Evolutionary conservation across 1,139 yeast genomes (phyloP).

Genomic region (Pichia sp.): DNA sequence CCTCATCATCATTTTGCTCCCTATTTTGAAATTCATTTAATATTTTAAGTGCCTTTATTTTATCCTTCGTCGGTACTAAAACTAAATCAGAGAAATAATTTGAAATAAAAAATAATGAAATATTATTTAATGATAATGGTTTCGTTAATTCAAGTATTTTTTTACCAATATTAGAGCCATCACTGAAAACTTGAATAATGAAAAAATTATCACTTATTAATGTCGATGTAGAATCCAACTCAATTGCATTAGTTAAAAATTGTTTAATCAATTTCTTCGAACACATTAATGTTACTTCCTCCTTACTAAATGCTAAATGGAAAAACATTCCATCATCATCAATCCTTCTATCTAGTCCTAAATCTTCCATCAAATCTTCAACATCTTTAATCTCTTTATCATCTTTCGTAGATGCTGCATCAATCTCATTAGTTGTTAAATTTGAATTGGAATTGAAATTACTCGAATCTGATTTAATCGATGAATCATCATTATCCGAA

Average conservation of each 20-base stretch:
- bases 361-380: conserved; percentile 2
- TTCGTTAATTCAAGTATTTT: conserved; percentile 52
- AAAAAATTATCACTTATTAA: conserved; percentile 43
- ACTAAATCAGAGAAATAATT: conserved; percentile 64
- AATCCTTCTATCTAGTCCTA: neutral
- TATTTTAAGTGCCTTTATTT: conserved; percentile 39
- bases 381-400: conserved; percentile 2
- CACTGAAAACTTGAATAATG: conserved; percentile 54
- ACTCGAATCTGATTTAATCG: conserved; percentile 2
- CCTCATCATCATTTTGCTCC: conserved; percentile 6
- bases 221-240: conserved; percentile 20
- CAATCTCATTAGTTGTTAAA: conserved; percentile 14
- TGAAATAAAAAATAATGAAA: conserved; percentile 56
- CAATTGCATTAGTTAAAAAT: conserved; percentile 20
- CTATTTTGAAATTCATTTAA: conserved; percentile 27
- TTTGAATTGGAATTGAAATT: no score
- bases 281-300: conserved; percentile 47
- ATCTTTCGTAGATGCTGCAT: neutral
- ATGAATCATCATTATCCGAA: conserved; percentile 12
- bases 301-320: conserved; percentile 48
- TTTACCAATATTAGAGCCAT: conserved; percentile 49
- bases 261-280: conserved; percentile 24
- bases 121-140: conserved; percentile 51
- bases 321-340: conserved; percentile 35
- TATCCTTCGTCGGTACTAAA: conserved; percentile 44